phyloP scores from a whole-genome alignment of 768 basidiomycete genomes.

The Tubosaeta brunneosetosa region DNA sequence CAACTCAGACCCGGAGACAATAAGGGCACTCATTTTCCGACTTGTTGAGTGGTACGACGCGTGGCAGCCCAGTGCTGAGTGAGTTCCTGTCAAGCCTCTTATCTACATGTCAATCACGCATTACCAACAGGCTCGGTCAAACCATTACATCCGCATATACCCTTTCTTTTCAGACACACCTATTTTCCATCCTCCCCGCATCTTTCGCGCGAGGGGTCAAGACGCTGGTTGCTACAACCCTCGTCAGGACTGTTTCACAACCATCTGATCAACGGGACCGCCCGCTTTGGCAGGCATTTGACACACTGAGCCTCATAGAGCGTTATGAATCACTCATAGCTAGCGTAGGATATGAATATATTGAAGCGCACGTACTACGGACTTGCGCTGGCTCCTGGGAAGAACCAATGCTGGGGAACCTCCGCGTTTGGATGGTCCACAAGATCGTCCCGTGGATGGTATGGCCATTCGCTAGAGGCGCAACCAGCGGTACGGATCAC shows the following conservation, averaged over 20 bases:
- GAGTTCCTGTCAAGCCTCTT: slow-evolving; percentile 21
- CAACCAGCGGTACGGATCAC: slow-evolving; percentile 45
- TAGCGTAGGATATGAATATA: slow-evolving; percentile 80
- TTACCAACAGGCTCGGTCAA: slow-evolving; percentile 49
- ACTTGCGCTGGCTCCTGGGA: slow-evolving; percentile 70
- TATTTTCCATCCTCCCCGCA: slow-evolving; percentile 68
- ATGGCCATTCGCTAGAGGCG: slow-evolving; percentile 68
- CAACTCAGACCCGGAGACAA: slow-evolving; percentile 42
- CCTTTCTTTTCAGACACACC: slow-evolving; percentile 65
- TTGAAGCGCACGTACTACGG: slow-evolving; percentile 66
- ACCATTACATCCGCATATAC: slow-evolving; percentile 60
- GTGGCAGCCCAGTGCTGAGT: slow-evolving; percentile 72
- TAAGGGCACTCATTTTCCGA: slow-evolving; percentile 53
- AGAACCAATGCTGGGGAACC: slow-evolving; percentile 51
- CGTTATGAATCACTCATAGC: slow-evolving; percentile 82
- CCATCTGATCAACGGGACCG: slow-evolving; percentile 30
- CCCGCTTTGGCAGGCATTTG: slow-evolving; percentile 56
- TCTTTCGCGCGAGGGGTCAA: slow-evolving; percentile 68
- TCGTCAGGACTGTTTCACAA: slow-evolving; percentile 28
- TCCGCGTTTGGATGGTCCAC: slow-evolving; percentile 74
- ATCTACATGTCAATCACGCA: background rate
- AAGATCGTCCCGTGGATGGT: slow-evolving; percentile 85
- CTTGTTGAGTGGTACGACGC: slow-evolving; percentile 68
- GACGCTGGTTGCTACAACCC: slow-evolving; percentile 55
- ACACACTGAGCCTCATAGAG: slow-evolving; percentile 69